A percentile compares a stretch with the other conserved stretches of the same genome.
Evolutionary conservation across 257 asterid genomes (phyloP).

Genomic region (Solanum pennellii): DNA sequence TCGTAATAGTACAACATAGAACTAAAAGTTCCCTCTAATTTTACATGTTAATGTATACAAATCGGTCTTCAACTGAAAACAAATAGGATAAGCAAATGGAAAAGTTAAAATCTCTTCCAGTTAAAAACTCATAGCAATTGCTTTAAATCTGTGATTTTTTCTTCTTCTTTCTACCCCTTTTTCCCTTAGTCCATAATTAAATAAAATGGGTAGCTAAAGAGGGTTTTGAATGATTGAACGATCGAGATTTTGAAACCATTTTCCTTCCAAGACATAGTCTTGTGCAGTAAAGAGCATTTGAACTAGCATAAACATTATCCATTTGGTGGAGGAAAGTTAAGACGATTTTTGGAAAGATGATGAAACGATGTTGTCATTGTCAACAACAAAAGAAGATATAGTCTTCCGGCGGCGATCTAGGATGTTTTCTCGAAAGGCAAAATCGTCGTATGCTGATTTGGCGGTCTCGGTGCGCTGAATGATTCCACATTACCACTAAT

Average conservation of each 20-base stretch:
- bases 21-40: neutral
- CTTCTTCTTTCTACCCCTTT: too few relatives aligned
- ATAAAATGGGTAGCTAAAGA: too few relatives aligned
- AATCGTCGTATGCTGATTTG: too few relatives aligned
- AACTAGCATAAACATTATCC: neutral
- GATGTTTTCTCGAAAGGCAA: slow-evolving; percentile 12
- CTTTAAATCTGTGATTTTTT: neutral
- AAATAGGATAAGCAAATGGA: neutral
- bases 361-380: slow-evolving; percentile 4
- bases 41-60: neutral
- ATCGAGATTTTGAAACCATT: neutral
- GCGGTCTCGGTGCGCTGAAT: too few relatives aligned
- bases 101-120: neutral
- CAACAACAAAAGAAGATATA: slow-evolving; percentile 48
- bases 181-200: too few relatives aligned
- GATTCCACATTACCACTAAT: too few relatives aligned
- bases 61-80: neutral
- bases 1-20: neutral
- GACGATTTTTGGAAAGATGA: slow-evolving; percentile 19
- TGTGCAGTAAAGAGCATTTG: neutral
- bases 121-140: neutral
- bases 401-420: slow-evolving; percentile 31
- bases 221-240: neutral
- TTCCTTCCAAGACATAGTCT: neutral
- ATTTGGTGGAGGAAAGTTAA: slow-evolving; percentile 8